phyloP scores from a whole-genome alignment of 2,329 filamentous ascomycete genomes.

The Cladophialophora chaetospira region DNA sequence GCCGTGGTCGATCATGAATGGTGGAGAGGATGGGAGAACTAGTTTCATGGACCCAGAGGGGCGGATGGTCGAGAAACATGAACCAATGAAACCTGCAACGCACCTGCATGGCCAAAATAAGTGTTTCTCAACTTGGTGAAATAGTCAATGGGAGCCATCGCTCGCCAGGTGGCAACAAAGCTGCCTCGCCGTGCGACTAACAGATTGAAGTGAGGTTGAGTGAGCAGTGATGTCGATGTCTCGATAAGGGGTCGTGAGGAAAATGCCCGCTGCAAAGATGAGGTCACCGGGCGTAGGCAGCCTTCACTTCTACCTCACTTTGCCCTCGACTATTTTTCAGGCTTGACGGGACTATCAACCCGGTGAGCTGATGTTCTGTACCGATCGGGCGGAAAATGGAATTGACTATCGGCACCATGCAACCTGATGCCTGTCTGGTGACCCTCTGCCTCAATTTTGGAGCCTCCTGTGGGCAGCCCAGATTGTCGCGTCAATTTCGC shows the following conservation, averaged over 20 bases:
- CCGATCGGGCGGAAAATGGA: neutral
- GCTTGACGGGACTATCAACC: neutral
- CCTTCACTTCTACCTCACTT: neutral
- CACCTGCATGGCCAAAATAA: constrained; percentile 30
- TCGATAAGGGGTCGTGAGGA: neutral
- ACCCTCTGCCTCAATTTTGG: neutral
- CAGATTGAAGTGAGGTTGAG: neutral
- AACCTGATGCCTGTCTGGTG: neutral
- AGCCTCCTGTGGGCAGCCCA: constrained; percentile 10
- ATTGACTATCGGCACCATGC: neutral
- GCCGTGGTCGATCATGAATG: neutral
- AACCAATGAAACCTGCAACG: constrained; percentile 26
- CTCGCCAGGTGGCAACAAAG: neutral
- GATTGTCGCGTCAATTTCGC: constrained; percentile 33
- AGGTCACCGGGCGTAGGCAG: neutral
- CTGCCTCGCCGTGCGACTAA: neutral
- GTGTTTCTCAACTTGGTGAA: constrained; percentile 21
- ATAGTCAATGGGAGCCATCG: constrained; percentile 26
- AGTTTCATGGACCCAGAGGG: constrained; percentile 20
- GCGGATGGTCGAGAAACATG: constrained; percentile 1
- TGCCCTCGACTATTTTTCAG: neutral
- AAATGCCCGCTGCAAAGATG: neutral
- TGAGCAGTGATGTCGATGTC: neutral
- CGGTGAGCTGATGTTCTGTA: neutral
- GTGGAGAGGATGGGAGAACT: constrained; percentile 15